These are phyloP conservation scores for Mycena latifolia DNA, from an alignment of 768 basidiomycete genomes.

Conservation along the genomic window DNA sequence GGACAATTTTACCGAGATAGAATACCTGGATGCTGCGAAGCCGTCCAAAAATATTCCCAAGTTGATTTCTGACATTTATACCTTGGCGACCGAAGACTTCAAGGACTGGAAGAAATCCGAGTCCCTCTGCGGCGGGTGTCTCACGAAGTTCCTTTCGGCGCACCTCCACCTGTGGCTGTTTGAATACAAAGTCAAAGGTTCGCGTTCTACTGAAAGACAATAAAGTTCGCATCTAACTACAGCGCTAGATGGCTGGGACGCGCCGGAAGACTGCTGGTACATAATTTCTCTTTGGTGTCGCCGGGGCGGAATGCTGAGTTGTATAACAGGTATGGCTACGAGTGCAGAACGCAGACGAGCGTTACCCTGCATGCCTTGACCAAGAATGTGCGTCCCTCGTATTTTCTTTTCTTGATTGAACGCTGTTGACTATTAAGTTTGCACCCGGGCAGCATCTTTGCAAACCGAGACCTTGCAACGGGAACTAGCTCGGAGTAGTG, in stretches of 20 bases:
- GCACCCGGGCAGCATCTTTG: slow-evolving; percentile 44
- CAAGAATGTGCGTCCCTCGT: slow-evolving; percentile 40
- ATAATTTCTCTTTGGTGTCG: too few species aligned
- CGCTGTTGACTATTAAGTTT: too few species aligned
- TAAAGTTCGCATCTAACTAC: neutral
- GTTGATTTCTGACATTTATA: too few species aligned
- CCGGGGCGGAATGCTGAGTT: too few species aligned
- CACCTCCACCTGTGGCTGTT: slow-evolving; percentile 44
- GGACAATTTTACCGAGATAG: slow-evolving; percentile 16
- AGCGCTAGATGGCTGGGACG: slow-evolving; percentile 19
- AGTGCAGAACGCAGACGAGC: slow-evolving; percentile 45
- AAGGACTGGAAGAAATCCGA: too few species aligned
- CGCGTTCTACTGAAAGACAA: neutral
- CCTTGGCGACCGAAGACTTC: too few species aligned
- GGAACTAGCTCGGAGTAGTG: too few species aligned
- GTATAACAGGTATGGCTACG: slow-evolving; percentile 45
- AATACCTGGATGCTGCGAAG: neutral
- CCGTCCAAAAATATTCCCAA: neutral
- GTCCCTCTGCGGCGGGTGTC: too few species aligned
- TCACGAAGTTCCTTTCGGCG: too few species aligned
- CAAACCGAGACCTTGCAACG: slow-evolving; percentile 21
- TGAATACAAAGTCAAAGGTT: slow-evolving; percentile 38
- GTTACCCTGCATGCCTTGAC: slow-evolving; percentile 39
- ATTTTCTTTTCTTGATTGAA: too few species aligned
- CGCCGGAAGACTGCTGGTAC: slow-evolving; percentile 45